These are phyloP conservation scores for Nemophila menziesii DNA, from an alignment of 257 asterid species.

Conservation along the genomic window DNA sequence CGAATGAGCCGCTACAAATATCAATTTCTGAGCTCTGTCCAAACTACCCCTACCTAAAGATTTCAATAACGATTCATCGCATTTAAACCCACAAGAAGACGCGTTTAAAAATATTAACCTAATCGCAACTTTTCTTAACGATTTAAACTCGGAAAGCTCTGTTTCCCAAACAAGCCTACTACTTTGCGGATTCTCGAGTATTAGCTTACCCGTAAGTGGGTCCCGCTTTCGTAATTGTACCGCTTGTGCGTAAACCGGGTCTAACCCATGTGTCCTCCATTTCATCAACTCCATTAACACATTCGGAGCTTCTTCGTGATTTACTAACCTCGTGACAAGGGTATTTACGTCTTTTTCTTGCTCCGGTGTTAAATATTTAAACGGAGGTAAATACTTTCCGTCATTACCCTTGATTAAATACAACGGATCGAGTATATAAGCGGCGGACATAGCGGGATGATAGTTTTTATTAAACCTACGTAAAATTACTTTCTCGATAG, in stretches of 20 bases:
- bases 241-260: slow-evolving; percentile 90
- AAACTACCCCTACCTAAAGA: slow-evolving; percentile 61
- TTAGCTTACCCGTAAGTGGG: slow-evolving; percentile 75
- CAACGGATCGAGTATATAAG: slow-evolving; percentile 80
- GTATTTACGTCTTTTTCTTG: slow-evolving; percentile 93
- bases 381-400: slow-evolving; percentile 88
- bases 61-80: slow-evolving; percentile 43
- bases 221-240: slow-evolving; percentile 84
- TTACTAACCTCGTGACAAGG: slow-evolving; percentile 74
- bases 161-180: slow-evolving; percentile 98
- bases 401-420: slow-evolving; percentile 68
- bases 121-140: slow-evolving; percentile 79
- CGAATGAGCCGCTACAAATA: slow-evolving; percentile 78
- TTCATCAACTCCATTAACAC: slow-evolving; percentile 98
- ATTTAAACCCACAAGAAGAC: slow-evolving; percentile 59
- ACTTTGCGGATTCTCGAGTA: slow-evolving; percentile 78
- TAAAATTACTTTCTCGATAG: slow-evolving; percentile 55
- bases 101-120: slow-evolving; percentile 83
- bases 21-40: slow-evolving; percentile 83
- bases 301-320: slow-evolving; percentile 86
- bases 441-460: slow-evolving; percentile 99
- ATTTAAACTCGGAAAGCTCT: slow-evolving; percentile 60
- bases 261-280: slow-evolving; percentile 96
- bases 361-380: slow-evolving; percentile 67
- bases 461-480: slow-evolving; percentile 71